A percentile compares a stretch with the other conserved stretches of the same genome.
Evolutionary conservation across 2,329 filamentous ascomycete species (phyloP).

Genomic region (Neurospora sp.): DNA sequence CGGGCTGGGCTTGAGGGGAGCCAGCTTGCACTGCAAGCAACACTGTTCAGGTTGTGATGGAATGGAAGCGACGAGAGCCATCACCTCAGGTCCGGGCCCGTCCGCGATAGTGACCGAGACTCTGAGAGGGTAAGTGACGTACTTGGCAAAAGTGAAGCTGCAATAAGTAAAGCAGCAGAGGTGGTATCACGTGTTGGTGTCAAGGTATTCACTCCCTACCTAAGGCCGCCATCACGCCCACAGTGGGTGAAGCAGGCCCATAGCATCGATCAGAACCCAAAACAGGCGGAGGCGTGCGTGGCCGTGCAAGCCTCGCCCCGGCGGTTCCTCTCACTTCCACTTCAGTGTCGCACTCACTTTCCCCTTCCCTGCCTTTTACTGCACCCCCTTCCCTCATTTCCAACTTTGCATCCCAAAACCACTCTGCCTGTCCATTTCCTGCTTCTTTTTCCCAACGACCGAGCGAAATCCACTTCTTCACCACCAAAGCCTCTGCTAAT

Average conservation of each 20-base stretch:
- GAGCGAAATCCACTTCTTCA: constrained; percentile 9
- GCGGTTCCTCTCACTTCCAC: background rate
- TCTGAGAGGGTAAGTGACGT: background rate
- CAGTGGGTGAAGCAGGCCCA: background rate
- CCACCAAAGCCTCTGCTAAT: constrained; percentile 1
- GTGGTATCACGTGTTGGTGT: background rate
- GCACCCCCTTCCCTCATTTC: constrained; percentile 21
- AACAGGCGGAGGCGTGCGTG: constrained; percentile 8
- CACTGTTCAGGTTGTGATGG: background rate
- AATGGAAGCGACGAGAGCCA: background rate
- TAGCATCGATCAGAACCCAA: constrained; percentile 10
- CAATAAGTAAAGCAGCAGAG: background rate
- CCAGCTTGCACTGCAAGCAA: background rate
- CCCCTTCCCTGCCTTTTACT: constrained; percentile 17
- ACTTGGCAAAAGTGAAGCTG: background rate
- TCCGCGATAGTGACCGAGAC: background rate
- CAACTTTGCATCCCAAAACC: constrained; percentile 20
- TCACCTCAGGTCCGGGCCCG: background rate
- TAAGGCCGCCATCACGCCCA: background rate
- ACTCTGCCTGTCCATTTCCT: constrained; percentile 12
- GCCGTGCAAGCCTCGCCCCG: constrained; percentile 11
- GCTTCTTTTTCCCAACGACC: constrained; percentile 12
- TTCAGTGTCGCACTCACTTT: constrained; percentile 5
- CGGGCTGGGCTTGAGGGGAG: background rate
- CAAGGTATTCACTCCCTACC: background rate